phyloP scores from a whole-genome alignment of 257 asterid species.

The Petunia secreta region DNA sequence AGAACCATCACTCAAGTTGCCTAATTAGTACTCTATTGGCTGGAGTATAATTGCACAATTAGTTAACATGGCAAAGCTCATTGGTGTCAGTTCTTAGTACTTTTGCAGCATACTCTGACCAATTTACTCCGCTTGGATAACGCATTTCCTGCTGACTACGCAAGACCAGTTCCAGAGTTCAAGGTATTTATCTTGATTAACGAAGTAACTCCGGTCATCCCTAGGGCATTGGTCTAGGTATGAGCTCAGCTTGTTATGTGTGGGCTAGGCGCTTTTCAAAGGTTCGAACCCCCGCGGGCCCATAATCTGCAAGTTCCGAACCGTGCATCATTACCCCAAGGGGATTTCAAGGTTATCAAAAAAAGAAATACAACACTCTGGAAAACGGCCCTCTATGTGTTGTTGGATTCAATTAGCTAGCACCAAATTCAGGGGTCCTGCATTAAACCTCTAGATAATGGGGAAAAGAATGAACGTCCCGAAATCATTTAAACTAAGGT shows the following conservation, averaged over 20 bases:
- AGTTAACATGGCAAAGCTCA: slow-evolving; percentile 8
- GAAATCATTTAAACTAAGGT: neutral
- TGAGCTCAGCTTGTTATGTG: neutral
- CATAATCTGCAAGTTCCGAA: neutral
- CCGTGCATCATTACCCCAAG: neutral
- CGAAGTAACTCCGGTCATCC: neutral
- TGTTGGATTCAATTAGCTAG: neutral
- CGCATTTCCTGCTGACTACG: neutral
- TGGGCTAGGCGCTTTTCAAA: neutral
- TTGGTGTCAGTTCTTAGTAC: neutral
- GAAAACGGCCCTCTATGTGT: neutral
- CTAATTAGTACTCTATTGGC: neutral
- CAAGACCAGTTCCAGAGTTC: neutral
- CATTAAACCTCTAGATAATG: neutral
- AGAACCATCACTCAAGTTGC: neutral
- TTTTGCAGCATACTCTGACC: neutral
- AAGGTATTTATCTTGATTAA: neutral
- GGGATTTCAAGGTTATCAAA: neutral
- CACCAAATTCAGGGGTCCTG: slow-evolving; percentile 16
- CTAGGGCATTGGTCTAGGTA: neutral
- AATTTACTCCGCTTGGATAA: slow-evolving; percentile 17
- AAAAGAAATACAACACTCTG: neutral
- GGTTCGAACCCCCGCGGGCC: neutral
- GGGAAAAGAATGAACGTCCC: neutral
- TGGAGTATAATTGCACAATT: slow-evolving; percentile 4